These are phyloP conservation scores for Metschnikowia arizonensis DNA, from an alignment of 805 yeast genomes.

Conservation along the genomic window DNA sequence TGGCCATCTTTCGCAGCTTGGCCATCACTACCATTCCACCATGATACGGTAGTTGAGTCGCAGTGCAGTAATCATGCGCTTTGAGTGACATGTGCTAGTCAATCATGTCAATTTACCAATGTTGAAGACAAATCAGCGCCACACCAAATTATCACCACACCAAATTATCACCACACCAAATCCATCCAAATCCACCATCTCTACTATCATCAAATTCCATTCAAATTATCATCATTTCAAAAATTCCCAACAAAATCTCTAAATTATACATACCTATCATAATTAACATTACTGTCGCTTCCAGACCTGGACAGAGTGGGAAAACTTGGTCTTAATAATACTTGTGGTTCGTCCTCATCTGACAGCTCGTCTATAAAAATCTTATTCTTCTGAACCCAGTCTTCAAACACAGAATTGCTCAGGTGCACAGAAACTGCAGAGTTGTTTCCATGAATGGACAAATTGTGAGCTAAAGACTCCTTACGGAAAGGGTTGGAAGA, in stretches of 20 bases:
- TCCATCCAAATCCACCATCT: too few species aligned
- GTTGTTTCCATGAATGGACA: constrained; percentile 4
- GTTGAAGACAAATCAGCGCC: too few species aligned
- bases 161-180: too few species aligned
- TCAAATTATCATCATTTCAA: too few species aligned
- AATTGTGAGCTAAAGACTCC: constrained; percentile 4
- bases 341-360: constrained; percentile 40
- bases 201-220: too few species aligned
- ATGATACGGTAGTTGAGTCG: background rate
- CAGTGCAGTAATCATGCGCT: too few species aligned
- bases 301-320: constrained; percentile 31
- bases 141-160: too few species aligned
- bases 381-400: constrained; percentile 53
- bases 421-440: constrained; percentile 10
- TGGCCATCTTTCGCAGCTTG: background rate
- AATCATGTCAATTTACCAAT: too few species aligned
- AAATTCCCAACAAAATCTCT: background rate
- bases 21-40: background rate
- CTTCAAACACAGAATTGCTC: constrained; percentile 38
- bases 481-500: constrained; percentile 71
- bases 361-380: constrained; percentile 39
- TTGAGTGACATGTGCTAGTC: too few species aligned
- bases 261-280: constrained; percentile 26
- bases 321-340: constrained; percentile 20
- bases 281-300: constrained; percentile 36